phyloP scores from a whole-genome alignment of 2,329 filamentous ascomycete species.

The Exophiala aquamarina region DNA sequence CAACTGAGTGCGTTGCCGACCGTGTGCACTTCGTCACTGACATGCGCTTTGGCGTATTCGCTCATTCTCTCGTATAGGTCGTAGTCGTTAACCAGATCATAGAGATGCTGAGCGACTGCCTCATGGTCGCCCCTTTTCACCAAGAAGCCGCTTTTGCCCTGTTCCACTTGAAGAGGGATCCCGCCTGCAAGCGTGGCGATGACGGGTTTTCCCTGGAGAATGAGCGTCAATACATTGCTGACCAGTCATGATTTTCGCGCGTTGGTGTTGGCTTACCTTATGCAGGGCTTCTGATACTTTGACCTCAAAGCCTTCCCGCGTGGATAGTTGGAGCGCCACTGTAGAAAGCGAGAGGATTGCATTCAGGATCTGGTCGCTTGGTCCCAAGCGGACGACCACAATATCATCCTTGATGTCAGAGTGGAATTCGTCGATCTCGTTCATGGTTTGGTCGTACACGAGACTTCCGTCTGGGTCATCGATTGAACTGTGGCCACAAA shows the following conservation, averaged over 20 bases:
- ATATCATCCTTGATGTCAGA: constrained; percentile 64
- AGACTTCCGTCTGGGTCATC: constrained; percentile 75
- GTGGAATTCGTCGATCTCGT: constrained; percentile 64
- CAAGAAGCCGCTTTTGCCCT: constrained; percentile 71
- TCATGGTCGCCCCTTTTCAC: constrained; percentile 70
- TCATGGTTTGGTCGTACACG: constrained; percentile 71
- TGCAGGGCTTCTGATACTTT: constrained; percentile 83
- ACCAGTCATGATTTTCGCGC: no score
- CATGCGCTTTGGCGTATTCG: constrained; percentile 61
- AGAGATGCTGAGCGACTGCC: constrained; percentile 66
- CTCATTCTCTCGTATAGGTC: constrained; percentile 68
- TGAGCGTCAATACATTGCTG: constrained; percentile 4
- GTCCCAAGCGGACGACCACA: constrained; percentile 73
- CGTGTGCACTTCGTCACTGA: constrained; percentile 79
- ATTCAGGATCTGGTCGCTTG: constrained; percentile 79
- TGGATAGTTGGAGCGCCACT: constrained; percentile 76
- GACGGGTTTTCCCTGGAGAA: constrained; percentile 62
- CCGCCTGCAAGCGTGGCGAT: constrained; percentile 76
- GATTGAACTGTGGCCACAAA: constrained; percentile 76
- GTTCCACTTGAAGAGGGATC: constrained; percentile 74
- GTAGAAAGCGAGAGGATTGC: constrained; percentile 70
- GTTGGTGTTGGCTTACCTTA: constrained; percentile 43
- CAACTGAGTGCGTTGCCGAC: constrained; percentile 75
- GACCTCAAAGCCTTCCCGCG: constrained; percentile 80
- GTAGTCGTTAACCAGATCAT: constrained; percentile 65